These are phyloP conservation scores for Abelmoschus esculentus DNA, from an alignment of 345 rosid species.

Conservation along the genomic window DNA sequence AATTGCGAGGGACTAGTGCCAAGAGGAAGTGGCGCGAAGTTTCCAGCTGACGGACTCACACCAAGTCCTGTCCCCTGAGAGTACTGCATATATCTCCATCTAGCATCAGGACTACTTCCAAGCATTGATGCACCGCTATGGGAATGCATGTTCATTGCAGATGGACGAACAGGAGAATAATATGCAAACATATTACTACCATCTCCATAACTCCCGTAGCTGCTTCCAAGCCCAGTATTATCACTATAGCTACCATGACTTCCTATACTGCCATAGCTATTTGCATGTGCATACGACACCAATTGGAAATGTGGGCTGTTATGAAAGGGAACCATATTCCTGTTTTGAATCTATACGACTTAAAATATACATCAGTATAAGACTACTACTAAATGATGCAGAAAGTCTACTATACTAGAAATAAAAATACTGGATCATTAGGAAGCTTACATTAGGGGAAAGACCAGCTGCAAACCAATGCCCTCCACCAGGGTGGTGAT, in stretches of 20 bases:
- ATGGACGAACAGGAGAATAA: slow-evolving; percentile 86
- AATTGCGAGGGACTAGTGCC: slow-evolving; percentile 97
- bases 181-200: slow-evolving; percentile 61
- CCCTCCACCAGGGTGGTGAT: slow-evolving; percentile 98
- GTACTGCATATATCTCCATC: slow-evolving; percentile 66
- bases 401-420: not conserved
- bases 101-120: slow-evolving; percentile 93
- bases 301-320: slow-evolving; percentile 78
- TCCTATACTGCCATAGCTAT: slow-evolving; percentile 93
- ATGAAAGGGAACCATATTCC: slow-evolving; percentile 54
- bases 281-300: slow-evolving; percentile 55
- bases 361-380: slow-evolving; percentile 12
- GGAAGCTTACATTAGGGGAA: slow-evolving; percentile 77
- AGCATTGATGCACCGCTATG: slow-evolving; percentile 63
- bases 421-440: not conserved
- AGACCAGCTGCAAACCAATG: slow-evolving; percentile 99
- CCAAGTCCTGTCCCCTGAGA: slow-evolving; percentile 84
- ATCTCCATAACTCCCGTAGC: slow-evolving; percentile 94
- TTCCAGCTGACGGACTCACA: slow-evolving; percentile 85
- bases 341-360: slow-evolving; percentile 58
- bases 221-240: slow-evolving; percentile 64
- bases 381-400: not conserved
- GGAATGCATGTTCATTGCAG: slow-evolving; percentile 69
- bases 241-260: slow-evolving; percentile 84
- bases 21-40: slow-evolving; percentile 84